Evolutionary conservation across 148 eudicot genomes (phyloP).

Genomic region (Euryodendron excelsum): DNA sequence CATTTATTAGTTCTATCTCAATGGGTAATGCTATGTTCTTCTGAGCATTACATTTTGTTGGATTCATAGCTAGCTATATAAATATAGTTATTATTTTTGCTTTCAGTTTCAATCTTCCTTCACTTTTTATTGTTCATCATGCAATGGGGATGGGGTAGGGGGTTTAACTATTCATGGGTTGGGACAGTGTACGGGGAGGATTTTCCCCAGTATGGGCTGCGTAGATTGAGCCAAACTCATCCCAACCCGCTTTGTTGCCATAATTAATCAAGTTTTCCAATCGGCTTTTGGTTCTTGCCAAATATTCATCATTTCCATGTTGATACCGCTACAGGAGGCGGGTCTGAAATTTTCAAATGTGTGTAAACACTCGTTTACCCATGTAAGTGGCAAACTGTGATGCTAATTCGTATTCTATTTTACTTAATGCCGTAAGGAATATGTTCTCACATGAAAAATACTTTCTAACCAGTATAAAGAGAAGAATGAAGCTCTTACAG

Average conservation of each 20-base stretch:
- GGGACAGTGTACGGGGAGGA: too few species aligned
- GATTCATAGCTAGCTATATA: too few species aligned
- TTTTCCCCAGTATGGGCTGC: too few species aligned
- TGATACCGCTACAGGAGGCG: background rate
- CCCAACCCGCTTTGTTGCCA: background rate
- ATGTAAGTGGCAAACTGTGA: constrained; percentile 1
- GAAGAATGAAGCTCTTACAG: background rate
- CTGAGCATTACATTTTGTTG: too few species aligned
- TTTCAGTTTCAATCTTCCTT: too few species aligned
- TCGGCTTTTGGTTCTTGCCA: background rate
- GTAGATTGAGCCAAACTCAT: too few species aligned
- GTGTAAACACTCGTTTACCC: background rate
- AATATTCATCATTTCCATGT: background rate
- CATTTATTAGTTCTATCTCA: too few species aligned
- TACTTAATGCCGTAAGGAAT: background rate
- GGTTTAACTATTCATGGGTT: too few species aligned
- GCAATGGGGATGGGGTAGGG: too few species aligned
- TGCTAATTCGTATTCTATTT: background rate
- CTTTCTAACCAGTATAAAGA: background rate
- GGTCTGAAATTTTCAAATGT: background rate
- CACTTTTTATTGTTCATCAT: too few species aligned
- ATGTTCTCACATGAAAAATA: background rate
- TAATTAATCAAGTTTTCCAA: background rate
- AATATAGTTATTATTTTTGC: too few species aligned
- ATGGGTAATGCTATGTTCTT: too few species aligned